Percentiles rank a stretch among this genome's conserved stretches.
Evolutionary conservation across 1,139 yeast genomes (phyloP).

Genomic region (Blastobotrys arbuscula): DNA sequence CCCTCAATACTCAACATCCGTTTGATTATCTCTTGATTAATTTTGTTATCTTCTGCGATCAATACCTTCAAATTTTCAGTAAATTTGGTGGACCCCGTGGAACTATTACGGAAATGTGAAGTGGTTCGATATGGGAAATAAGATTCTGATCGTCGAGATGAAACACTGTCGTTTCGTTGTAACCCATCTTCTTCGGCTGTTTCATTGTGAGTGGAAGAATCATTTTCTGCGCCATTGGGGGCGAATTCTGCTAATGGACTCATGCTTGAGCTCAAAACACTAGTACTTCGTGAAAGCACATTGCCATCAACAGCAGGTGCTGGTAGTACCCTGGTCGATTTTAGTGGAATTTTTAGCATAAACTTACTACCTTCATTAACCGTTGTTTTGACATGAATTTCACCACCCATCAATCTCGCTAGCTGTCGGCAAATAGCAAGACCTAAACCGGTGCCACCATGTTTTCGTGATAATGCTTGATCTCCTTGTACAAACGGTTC

Average conservation of each 20-base stretch:
- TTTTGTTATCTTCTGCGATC: conserved; percentile 92
- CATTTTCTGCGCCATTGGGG: conserved; percentile 1
- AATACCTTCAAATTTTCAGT: conserved; percentile 43
- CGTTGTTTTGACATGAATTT: conserved; percentile 60
- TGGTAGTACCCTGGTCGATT: conserved; percentile 20
- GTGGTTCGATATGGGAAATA: not conserved
- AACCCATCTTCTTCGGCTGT: not conserved
- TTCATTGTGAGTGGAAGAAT: not conserved
- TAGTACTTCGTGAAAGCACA: conserved; percentile 6
- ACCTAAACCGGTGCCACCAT: conserved; percentile 96
- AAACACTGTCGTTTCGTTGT: not conserved
- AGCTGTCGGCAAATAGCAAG: conserved; percentile 87
- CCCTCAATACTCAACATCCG: conserved; percentile 84
- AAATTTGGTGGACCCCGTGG: not conserved
- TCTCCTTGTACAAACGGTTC: conserved; percentile 98
- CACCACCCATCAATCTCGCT: conserved; percentile 69
- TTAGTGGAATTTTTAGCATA: conserved; percentile 62
- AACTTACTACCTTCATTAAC: conserved; percentile 79
- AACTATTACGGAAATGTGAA: not conserved
- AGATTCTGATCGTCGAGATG: not conserved
- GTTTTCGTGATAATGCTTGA: conserved; percentile 82
- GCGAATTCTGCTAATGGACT: conserved; percentile 1
- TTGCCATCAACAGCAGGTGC: not conserved
- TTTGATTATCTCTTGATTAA: conserved; percentile 84
- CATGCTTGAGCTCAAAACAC: conserved; percentile 4